Base-by-base conservation (phyloP, 345 rosid genomes). In the Trapa bicornis region DNA sequence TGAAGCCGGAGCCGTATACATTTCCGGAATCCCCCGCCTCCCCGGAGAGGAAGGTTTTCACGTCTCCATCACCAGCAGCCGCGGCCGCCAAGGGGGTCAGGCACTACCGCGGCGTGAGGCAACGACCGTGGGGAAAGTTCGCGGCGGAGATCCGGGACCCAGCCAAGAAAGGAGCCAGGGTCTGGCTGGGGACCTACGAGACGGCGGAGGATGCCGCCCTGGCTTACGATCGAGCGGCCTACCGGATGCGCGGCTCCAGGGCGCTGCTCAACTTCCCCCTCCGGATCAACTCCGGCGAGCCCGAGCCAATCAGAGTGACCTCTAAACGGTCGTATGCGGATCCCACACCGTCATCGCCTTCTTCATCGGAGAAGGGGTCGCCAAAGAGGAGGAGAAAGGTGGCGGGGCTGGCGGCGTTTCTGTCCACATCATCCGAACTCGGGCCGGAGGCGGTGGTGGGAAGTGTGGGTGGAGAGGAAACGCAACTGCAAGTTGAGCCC, bases 91-190 rank as follows among this genome's bases (percentile, higher is more conserved):
- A 72, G 29, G 84, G 79, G 79, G 96, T 87, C 52, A 91, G 85
- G 77, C 99, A 89, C 64, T 94, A 85, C 65, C 80, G 99, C 65
- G 99, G 99, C 14, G 99, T 94, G 52, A 89, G 99, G 75, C 95
- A 84, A 75, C 76, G 99, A 75, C 99, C 99, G 54, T 94, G 29
- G 29, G 29, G 29, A 22, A 22, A 22, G 29, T 22, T 22, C 29
- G 29, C 29, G 29, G 29, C 29, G 29, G 29, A 22, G 29, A 22
- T 22, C 29, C 29, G 29, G 29, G 29, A 22, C 29, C 29, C 29
- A 22, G 29, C 29, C 29, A 22, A 22, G 29, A 22, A 22, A 22
- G 29, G 29, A 22, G 29, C 29, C 29, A 22, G 29, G 29, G 29
- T 22, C 29, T 22, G 29, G 29, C 29, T 22, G 29, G 29, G 29